Base-by-base conservation (phyloP, 1,284 basidiomycete genomes). In the Binderoboletus segoi region DNA sequence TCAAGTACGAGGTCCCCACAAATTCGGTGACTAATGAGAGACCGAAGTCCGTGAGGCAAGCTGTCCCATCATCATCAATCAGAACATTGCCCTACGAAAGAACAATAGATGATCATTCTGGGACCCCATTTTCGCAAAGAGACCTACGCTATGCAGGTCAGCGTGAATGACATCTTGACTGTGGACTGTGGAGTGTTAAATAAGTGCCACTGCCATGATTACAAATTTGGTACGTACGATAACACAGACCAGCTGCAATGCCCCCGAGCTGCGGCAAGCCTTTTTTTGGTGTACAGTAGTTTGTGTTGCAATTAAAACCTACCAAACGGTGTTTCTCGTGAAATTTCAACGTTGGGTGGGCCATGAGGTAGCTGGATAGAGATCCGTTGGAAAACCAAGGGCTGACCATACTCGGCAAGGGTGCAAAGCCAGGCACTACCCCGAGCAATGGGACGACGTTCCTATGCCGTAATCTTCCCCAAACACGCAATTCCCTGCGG, bases 11-110 rank as follows among this genome's bases (percentile, higher is more conserved):
- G 3, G 67, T 67, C 13, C 68, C 69, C 46, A 69, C 55, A 33
- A 73, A 67, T 32, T 75, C 75, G 5, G 53, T 59, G 46, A 72
- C 60, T 32, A 67, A 61, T 1, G 76, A 77, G 13, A 77, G 64
- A 11, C 75, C 77, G 49, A 77, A 78, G 53, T 78, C 76, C 0
- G 63, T 54, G 16, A 69, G 52, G 21, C 68, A 62, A 47, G 69
- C 67, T 18, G 56, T 58, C 15, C 66, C 68, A n/a, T 58, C 7
- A 8, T 61, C 62, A 38, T 62, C 52, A 13, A 69, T 60, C 18
- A 69, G 44, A 51, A 69, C 57, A 48, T 72, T 73, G n/a, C 35
- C 69, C 71, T 73, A n/a, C 18, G 16, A 16, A 50, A 28, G 42
- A 46, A 45, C 1, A 20, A 30, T 63, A 18, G 51, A 40, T 42